Evolutionary conservation across 1,139 yeast species (phyloP), one percentile per base, ranked within the genome.

Genomic region (Diutina pseudorugosa): DNA sequence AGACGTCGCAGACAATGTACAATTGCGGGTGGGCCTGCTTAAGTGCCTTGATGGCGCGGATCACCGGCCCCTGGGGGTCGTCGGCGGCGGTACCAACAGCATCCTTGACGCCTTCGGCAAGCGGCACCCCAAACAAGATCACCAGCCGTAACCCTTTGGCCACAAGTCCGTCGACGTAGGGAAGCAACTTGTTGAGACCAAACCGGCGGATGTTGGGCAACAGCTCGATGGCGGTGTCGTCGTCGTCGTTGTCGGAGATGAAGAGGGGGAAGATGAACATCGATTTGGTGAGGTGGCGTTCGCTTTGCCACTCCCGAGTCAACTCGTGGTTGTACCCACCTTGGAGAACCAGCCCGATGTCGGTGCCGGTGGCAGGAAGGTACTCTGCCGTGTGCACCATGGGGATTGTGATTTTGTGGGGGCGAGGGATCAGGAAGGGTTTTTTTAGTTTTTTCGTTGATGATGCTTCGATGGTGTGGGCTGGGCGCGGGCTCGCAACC

Each of bases 51-150:
- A 87, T 83, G 30, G 93, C 85, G 56, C 67, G 76, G 59, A 93
- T 91, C 4, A 93, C 98, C 2, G 98, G 98, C 0, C 98, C 98
- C 41, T 87, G 77, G 47, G 97, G 97, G 67, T 91, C 96, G 66
- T 93, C 98, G 1, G 99, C 98, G 47, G 90, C 81, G 2, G 96
- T 79, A 18, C 97, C 99, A 51, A 74, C 74, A 8, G 77, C 73
- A 65, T 93, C 98, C 64, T 93, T 93, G 47, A 72, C 79, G 2
- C 85, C 88, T 6, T 77, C 82, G 53, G 79, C 78, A 62, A 87
- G 68, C 2, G 95, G 93, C 12, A 94, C 97, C 25, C 99, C 99
- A 67, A 93, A 93, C 56, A 93, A 72, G 54, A 93, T 85, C 12
- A 93, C 98, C 1, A 96, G 77, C 57, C 79, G 75, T 52, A 94